Evolutionary conservation across 208 protist species (phyloP), one percentile per base, ranked within the genome.

Genomic region (Wallacemonas collosoma): DNA sequence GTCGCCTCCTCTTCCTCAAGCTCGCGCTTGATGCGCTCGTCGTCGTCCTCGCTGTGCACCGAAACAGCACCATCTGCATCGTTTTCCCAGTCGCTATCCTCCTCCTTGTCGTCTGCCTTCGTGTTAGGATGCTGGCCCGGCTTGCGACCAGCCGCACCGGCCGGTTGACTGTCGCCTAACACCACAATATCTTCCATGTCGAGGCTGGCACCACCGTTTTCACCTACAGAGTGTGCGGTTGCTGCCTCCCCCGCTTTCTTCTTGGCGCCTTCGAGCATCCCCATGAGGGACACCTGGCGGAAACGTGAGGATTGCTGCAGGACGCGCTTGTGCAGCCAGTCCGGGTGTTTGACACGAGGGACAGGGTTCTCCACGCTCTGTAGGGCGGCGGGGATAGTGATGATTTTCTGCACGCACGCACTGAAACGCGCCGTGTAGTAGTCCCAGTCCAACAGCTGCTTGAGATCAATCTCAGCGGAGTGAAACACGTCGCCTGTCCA

Each of bases 351-450:
- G 43, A 99, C 98, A 5, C 98, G 90, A 17, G 98, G 98, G 1
- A 99, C 95, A 8, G 99, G 99, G 82, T 99, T 99, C 0, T 74
- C 57, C 36, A 99, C 61, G 9, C 80, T 80, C 80, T 99, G 99
- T 48, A 99, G 81, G 12, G 97, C 98, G 3, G 99, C 98, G 1
- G 99, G 99, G 75, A 99, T 99, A 6, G 98, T 99, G 68, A 99
- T 97, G 71, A 99, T 99, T 80, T 99, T 99, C 82, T 99, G 98
- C 65, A 99, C 98, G 53, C 94, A 92, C 6, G 86, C 89, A 50
- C 80, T 97, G 50, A 99, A 95, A 57, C 99, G 94, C 3, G 93
- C 86, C 1, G 95, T 99, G 91, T 99, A 99, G 89, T 99, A 99
- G 71, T 99, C 93, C 99, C 99, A 99, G 84, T 99, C 99, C 11